Percentiles rank a stretch among this genome's conserved stretches.
phyloP scores from a whole-genome alignment of 139 green algal genomes.

The Chlamydomonas applanata region DNA sequence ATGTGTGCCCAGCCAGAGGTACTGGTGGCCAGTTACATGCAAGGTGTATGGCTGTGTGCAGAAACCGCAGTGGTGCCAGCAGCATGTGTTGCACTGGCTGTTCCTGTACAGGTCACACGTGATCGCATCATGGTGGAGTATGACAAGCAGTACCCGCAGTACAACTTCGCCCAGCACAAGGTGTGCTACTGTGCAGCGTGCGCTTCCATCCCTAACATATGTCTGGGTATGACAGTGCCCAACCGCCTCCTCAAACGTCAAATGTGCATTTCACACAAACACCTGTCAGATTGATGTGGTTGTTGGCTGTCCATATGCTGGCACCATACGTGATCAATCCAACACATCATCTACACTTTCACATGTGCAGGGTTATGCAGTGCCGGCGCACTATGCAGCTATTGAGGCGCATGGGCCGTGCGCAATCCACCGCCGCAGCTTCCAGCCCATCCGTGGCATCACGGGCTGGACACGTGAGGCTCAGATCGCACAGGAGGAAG shows the following conservation, averaged over 20 bases:
- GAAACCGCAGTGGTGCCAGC: too few relatives aligned
- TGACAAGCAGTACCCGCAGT: slow-evolving; percentile 68
- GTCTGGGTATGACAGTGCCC: background rate
- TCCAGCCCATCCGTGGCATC: slow-evolving; percentile 69
- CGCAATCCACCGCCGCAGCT: slow-evolving; percentile 74
- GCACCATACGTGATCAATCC: background rate
- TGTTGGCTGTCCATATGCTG: background rate
- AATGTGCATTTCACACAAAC: too few relatives aligned
- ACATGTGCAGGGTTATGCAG: slow-evolving; percentile 66
- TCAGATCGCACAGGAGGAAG: background rate
- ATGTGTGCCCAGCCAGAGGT: too few relatives aligned
- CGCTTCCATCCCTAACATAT: background rate
- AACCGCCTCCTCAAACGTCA: too few relatives aligned
- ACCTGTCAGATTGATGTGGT: too few relatives aligned
- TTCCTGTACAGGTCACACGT: slow-evolving; percentile 68
- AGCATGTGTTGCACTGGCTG: too few relatives aligned
- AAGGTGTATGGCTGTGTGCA: too few relatives aligned
- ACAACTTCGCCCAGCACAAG: slow-evolving; percentile 71
- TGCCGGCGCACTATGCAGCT: slow-evolving; percentile 70
- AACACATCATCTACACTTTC: background rate
- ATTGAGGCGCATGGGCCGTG: slow-evolving; percentile 73
- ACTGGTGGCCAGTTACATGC: too few relatives aligned
- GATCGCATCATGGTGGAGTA: slow-evolving; percentile 86
- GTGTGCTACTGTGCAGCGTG: background rate
- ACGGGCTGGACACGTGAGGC: slow-evolving; percentile 12